Conservation (phyloP, 2,329 filamentous ascomycete genomes). For the Lecanicillium sp. region DNA sequence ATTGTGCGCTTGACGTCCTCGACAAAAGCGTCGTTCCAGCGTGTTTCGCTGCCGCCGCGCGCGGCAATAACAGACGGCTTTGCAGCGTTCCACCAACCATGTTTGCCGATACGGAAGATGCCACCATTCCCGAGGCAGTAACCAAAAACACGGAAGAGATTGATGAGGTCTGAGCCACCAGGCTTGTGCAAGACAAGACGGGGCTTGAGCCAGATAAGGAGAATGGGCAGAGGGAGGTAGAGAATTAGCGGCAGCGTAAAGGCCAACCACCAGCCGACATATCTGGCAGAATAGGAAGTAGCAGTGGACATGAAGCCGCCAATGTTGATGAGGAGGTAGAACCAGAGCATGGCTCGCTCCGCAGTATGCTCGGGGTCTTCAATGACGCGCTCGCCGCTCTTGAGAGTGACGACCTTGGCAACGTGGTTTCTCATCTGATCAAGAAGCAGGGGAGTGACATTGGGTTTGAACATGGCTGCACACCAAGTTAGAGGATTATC, state of each 20-base stretch:
- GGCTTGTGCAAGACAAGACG: slow-evolving; percentile 52
- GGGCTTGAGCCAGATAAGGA: slow-evolving; percentile 52
- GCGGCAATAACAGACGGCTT: slow-evolving; percentile 46
- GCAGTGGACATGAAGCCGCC: slow-evolving; percentile 47
- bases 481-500: background rate
- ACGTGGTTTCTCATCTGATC: slow-evolving; percentile 58
- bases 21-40: slow-evolving; percentile 60
- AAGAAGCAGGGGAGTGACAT: slow-evolving; percentile 62
- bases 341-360: slow-evolving; percentile 61
- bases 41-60: slow-evolving; percentile 41
- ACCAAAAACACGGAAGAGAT: slow-evolving; percentile 49
- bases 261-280: slow-evolving; percentile 44
- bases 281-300: slow-evolving; percentile 47
- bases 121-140: slow-evolving; percentile 46
- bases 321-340: slow-evolving; percentile 50
- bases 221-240: slow-evolving; percentile 52
- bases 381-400: slow-evolving; percentile 57
- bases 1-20: slow-evolving; percentile 54
- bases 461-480: slow-evolving; percentile 62
- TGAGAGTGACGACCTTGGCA: slow-evolving; percentile 27
- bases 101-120: slow-evolving; percentile 47
- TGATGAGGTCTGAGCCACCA: slow-evolving; percentile 58
- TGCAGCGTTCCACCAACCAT: slow-evolving; percentile 53
- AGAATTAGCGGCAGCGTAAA: slow-evolving; percentile 41
- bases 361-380: slow-evolving; percentile 62